phyloP scores from a whole-genome alignment of 257 asterid species.

The Capsicum pubescens region DNA sequence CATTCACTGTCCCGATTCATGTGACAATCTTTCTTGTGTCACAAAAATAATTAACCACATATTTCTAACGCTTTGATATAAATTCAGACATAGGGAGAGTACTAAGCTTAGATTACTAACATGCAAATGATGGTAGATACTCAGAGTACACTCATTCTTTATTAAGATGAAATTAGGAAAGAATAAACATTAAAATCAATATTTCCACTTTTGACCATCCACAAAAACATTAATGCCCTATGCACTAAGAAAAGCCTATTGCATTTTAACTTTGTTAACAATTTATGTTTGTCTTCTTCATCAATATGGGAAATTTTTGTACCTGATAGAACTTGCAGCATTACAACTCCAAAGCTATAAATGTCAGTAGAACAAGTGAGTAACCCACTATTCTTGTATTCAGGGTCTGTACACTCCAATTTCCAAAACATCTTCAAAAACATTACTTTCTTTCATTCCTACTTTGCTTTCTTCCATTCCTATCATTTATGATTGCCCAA shows the following conservation, averaged over 20 bases:
- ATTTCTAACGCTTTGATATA: background rate
- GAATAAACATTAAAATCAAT: background rate
- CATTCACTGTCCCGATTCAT: background rate
- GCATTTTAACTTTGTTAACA: conserved; percentile 65
- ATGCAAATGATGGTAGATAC: background rate
- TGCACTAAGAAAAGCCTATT: background rate
- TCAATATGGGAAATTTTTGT: conserved; percentile 67
- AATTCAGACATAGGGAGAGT: background rate
- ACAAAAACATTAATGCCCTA: background rate
- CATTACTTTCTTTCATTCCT: conserved; percentile 76
- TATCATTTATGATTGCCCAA: conserved; percentile 70
- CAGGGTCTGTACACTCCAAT: conserved; percentile 88
- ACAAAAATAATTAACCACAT: background rate
- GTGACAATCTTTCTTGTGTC: background rate
- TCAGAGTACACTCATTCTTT: background rate
- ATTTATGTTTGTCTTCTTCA: conserved; percentile 64
- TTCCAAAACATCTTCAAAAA: conserved; percentile 74
- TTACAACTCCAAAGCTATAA: conserved; percentile 79
- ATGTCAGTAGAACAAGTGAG: conserved; percentile 79
- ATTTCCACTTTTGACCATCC: background rate
- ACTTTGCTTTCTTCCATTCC: conserved; percentile 79
- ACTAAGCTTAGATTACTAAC: background rate
- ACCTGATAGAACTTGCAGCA: conserved; percentile 73
- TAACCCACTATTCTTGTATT: conserved; percentile 80
- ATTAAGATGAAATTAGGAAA: background rate